Base-by-base conservation (phyloP, 1,139 yeast genomes). In the Candida mesenterica region DNA sequence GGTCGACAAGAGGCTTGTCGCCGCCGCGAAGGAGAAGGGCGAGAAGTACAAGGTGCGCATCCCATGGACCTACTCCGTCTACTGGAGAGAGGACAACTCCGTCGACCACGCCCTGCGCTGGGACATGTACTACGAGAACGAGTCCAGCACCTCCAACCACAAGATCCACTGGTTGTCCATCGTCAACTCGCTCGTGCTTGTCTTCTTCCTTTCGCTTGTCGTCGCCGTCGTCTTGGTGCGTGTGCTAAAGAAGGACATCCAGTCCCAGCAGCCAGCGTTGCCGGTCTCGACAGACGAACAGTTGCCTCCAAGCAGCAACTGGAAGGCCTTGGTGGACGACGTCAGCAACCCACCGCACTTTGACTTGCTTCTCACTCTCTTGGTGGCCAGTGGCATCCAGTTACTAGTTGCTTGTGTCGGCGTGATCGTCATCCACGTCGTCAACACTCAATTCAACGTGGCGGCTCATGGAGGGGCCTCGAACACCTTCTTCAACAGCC, bases 51-150 rank as follows among this genome's bases (percentile, higher is more conserved):
- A 65, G 30, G 55, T 65, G 2, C 50, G 68, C 5, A 76, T 88
- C 30, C 89, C 92, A 6, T 88, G 79, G 59, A 84, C 96, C 1
- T 89, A 88, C 52, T 77, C 96, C 0, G 90, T 89, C 3, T 84
- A 84, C 55, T 89, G 96, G 95, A 70, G 94, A 55, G 95, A 88
- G 57, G 96, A 88, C 42, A 64, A 66, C 32, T 70, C 79, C 3
- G 68, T 85, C 20, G 75, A 76, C 30, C 85, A 89, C 74, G 72
- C 71, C 33, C 70, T 79, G 42, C 68, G 96, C 47, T 87, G 95
- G 95, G 79, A 79, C 36, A 62, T 81, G 49, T 88, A 82, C 55
- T 75, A 82, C 52, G 72, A 76, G 36, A 71, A 76, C 45, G 85
- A 77, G 32, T 74, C 72, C 24, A 59, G 61, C 27, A 57, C 60